Conservation (phyloP, 1,284 basidiomycete genomes). For the Clitocybe nebularis region DNA sequence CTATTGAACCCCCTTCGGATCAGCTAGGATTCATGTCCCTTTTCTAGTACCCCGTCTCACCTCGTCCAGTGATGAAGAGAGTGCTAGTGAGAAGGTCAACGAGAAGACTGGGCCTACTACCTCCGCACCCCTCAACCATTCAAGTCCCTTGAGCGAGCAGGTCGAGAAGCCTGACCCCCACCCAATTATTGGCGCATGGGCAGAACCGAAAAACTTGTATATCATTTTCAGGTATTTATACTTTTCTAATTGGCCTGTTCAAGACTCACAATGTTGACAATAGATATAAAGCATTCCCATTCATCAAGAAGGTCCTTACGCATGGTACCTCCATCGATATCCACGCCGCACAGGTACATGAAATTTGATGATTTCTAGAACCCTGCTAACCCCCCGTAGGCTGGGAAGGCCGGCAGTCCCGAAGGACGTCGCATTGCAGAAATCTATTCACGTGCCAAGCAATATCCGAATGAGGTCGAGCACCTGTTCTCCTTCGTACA, state of each 20-base stretch:
- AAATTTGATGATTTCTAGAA: too few relatives aligned
- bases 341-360: constrained; percentile 10
- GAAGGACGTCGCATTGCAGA: constrained; percentile 18
- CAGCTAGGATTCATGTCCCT: background rate
- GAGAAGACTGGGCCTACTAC: background rate
- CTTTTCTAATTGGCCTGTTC: background rate
- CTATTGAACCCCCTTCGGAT: background rate
- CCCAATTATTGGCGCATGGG: constrained; percentile 25
- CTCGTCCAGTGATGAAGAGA: constrained; percentile 14
- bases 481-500: constrained; percentile 28
- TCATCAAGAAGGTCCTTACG: constrained; percentile 20
- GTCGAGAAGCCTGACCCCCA: constrained; percentile 18
- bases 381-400: too few relatives aligned
- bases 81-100: constrained; percentile 13
- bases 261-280: background rate
- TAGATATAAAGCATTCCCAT: constrained; percentile 23
- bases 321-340: constrained; percentile 21
- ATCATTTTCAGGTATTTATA: constrained; percentile 19
- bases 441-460: constrained; percentile 20
- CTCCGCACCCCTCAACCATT: constrained; percentile 2
- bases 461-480: constrained; percentile 28
- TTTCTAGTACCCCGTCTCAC: background rate
- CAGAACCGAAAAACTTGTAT: constrained; percentile 24
- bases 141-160: constrained; percentile 13
- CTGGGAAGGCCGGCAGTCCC: constrained; percentile 10